phyloP scores from a whole-genome alignment of 2,329 filamentous ascomycete genomes.

The Gnomoniopsis smithogilvyi region DNA sequence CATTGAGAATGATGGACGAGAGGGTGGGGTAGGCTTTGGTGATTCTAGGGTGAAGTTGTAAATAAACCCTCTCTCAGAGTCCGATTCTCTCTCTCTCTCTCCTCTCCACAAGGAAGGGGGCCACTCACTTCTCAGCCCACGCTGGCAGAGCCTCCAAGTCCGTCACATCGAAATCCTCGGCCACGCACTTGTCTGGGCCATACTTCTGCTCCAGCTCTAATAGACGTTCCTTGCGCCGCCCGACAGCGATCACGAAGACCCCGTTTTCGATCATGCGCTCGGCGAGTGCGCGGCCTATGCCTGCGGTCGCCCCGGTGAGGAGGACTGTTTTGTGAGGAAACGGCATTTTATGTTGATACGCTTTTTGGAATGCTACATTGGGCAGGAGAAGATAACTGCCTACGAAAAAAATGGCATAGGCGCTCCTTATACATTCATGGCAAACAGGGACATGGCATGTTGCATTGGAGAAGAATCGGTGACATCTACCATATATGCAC shows the following conservation, averaged over 20 bases:
- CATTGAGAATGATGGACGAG: constrained; percentile 56
- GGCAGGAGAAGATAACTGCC: no score
- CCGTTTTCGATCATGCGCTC: constrained; percentile 39
- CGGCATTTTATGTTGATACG: constrained; percentile 34
- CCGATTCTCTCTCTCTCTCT: neutral
- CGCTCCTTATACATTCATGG: no score
- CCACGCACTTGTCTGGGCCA: constrained; percentile 37
- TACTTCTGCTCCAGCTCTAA: constrained; percentile 43
- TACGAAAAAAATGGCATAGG: no score
- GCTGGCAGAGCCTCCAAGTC: constrained; percentile 37
- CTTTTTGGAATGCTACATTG: no score
- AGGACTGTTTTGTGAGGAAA: constrained; percentile 55
- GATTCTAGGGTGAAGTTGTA: constrained; percentile 25
- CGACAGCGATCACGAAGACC: constrained; percentile 52
- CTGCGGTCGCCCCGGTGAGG: constrained; percentile 51
- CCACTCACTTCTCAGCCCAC: constrained; percentile 36
- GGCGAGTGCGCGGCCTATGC: constrained; percentile 49
- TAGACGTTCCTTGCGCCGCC: constrained; percentile 49
- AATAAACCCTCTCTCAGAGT: neutral
- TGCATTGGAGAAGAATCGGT: no score
- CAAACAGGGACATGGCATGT: no score
- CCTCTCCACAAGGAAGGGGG: neutral
- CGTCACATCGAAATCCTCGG: constrained; percentile 43
- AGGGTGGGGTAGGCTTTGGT: constrained; percentile 41
- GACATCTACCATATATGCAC: no score